phyloP scores from a whole-genome alignment of 164 flowering plant species.

The Buxus sempervirens region DNA sequence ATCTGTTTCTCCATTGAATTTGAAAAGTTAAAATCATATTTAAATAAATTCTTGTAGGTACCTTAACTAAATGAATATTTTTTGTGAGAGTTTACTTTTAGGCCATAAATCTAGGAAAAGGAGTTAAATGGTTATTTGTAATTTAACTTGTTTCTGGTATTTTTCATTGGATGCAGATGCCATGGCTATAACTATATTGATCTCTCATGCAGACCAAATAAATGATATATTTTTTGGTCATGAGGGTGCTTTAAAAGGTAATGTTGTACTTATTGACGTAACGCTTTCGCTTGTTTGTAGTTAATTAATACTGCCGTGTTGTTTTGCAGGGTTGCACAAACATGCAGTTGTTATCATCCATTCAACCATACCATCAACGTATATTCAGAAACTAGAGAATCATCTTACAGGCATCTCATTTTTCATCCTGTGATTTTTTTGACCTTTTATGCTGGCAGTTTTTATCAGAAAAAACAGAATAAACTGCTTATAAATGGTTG shows the following conservation, averaged over 20 bases:
- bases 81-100: neutral
- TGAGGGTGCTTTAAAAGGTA: conserved; percentile 56
- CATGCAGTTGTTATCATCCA: conserved; percentile 55
- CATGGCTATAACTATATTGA: conserved; percentile 45
- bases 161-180: conserved; percentile 49
- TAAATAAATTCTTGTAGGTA: neutral
- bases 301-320: neutral
- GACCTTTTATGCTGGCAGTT: neutral
- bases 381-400: conserved; percentile 58
- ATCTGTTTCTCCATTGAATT: too few species aligned
- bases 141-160: neutral
- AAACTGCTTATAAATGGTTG: neutral
- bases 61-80: neutral
- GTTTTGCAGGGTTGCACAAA: conserved; percentile 47
- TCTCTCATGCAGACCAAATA: conserved; percentile 43
- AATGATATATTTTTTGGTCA: conserved; percentile 40
- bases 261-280: conserved; percentile 8
- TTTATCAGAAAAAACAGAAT: neutral
- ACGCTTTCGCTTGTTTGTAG: neutral
- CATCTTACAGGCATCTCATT: conserved; percentile 46
- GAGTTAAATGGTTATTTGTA: neutral
- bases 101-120: neutral
- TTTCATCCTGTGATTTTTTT: conserved; percentile 13
- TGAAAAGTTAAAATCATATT: too few species aligned
- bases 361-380: conserved; percentile 39